A percentile compares a stretch with the other conserved stretches of the same genome.
Conservation (phyloP, 139 green algal genomes). For the Picochlorum sp. region DNA sequence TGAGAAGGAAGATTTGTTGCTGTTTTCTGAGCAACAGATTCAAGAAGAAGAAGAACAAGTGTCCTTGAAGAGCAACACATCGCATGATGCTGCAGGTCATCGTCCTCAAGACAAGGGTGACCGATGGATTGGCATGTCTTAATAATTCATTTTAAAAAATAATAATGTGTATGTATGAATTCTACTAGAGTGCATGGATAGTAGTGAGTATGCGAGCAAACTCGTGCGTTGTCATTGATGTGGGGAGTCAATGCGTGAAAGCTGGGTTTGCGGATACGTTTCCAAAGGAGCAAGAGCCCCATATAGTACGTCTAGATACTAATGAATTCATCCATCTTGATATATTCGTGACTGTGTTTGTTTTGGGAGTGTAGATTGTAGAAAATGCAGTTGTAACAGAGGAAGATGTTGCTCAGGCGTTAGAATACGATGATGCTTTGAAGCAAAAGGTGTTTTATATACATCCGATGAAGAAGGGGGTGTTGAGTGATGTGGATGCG, state of each 20-base stretch:
- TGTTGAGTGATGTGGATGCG: constrained; percentile 43
- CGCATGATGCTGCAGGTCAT: no score
- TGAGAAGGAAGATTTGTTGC: constrained; percentile 19
- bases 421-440: background rate
- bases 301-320: constrained; percentile 6
- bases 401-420: background rate
- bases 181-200: no score
- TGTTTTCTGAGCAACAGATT: constrained; percentile 22
- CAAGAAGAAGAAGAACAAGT: background rate
- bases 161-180: no score
- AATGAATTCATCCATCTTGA: background rate
- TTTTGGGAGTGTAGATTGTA: background rate
- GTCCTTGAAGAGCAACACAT: no score
- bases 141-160: background rate
- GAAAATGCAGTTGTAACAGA: constrained; percentile 11
- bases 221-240: constrained; percentile 4
- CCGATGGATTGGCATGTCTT: constrained; percentile 23
- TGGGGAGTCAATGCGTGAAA: constrained; percentile 11
- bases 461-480: constrained; percentile 22
- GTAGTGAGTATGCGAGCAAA: constrained; percentile 1
- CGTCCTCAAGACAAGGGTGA: constrained; percentile 2
- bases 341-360: background rate
- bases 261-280: constrained; percentile 11
- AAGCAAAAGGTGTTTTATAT: background rate
- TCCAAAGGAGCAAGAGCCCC: constrained; percentile 10